Percentiles rank a stretch among this genome's conserved stretches.
Conservation (phyloP, 1,284 basidiomycete species). For the Phlebopus sp. region DNA sequence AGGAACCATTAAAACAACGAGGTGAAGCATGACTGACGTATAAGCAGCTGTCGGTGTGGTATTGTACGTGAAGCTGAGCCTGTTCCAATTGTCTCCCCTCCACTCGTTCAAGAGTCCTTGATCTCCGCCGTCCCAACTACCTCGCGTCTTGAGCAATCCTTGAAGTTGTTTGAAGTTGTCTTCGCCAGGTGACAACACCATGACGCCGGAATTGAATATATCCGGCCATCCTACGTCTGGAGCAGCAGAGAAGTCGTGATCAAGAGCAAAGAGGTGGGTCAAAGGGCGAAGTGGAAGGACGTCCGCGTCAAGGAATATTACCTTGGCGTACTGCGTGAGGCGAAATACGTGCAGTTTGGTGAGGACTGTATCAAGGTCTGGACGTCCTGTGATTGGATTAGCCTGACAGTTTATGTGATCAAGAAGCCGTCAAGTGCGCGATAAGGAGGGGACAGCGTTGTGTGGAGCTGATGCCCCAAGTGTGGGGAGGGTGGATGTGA, state of each 20-base stretch:
- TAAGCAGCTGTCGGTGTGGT: constrained; percentile 97
- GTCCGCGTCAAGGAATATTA: constrained; percentile 96
- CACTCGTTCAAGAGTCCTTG: constrained; percentile 96
- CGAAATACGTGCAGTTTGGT: constrained; percentile 97
- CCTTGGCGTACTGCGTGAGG: constrained; percentile 80
- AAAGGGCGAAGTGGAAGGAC: constrained; percentile 86
- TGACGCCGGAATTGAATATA: constrained; percentile 96
- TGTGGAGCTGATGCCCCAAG: constrained; percentile 8
- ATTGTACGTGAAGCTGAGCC: constrained; percentile 94
- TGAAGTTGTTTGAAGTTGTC: constrained; percentile 79
- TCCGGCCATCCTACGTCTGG: constrained; percentile 99
- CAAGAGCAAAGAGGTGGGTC: constrained; percentile 81
- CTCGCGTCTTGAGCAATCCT: constrained; percentile 67
- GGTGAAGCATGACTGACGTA: constrained; percentile 60
- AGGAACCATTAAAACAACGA: constrained; percentile 23
- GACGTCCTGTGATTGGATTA: constrained; percentile 65
- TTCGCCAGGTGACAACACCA: constrained; percentile 82
- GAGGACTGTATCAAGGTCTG: constrained; percentile 87
- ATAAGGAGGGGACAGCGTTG: constrained; percentile 23
- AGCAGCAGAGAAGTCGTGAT: constrained; percentile 81
- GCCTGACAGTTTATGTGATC: constrained; percentile 10
- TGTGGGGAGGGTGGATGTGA: too few relatives aligned
- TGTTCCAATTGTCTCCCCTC: constrained; percentile 84
- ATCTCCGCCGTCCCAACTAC: constrained; percentile 96
- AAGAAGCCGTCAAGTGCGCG: constrained; percentile 7